Percentiles rank a stretch among this genome's conserved stretches.
These are phyloP conservation scores for Annulohypoxylon nitens DNA, from an alignment of 495 filamentous ascomycete species.

Conservation along the genomic window DNA sequence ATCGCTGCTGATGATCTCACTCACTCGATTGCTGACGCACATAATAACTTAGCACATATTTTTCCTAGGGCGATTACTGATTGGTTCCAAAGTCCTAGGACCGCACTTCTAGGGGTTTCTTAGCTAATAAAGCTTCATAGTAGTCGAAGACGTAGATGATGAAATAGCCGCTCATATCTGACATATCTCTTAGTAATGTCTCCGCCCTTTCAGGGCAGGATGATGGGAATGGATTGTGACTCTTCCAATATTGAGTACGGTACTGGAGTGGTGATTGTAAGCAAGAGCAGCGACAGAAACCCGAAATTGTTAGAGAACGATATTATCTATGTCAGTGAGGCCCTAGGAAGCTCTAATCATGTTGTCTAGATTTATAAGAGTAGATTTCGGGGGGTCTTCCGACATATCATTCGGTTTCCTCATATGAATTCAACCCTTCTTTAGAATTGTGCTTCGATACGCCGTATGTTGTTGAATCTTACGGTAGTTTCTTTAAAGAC, in stretches of 20 bases:
- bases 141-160: background rate
- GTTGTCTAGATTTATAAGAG: background rate
- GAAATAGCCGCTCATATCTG: conserved; percentile 5
- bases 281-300: background rate
- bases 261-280: background rate
- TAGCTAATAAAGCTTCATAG: background rate
- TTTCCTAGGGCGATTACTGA: background rate
- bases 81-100: background rate
- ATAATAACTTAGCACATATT: background rate
- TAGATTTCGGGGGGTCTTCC: too few species aligned
- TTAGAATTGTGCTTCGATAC: background rate
- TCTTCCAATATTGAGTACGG: background rate
- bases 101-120: background rate
- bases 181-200: background rate
- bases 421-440: background rate
- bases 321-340: background rate
- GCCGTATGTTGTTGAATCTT: conserved; percentile 6
- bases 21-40: background rate
- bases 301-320: background rate
- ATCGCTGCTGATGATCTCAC: conserved; percentile 11
- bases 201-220: background rate
- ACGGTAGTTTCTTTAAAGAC: background rate
- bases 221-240: background rate
- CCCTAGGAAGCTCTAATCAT: background rate
- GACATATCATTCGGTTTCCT: background rate